Evolutionary conservation across 108 stramenopile species (phyloP), one percentile per base, ranked within the genome.

Genomic region (Cyclotella cryptica): DNA sequence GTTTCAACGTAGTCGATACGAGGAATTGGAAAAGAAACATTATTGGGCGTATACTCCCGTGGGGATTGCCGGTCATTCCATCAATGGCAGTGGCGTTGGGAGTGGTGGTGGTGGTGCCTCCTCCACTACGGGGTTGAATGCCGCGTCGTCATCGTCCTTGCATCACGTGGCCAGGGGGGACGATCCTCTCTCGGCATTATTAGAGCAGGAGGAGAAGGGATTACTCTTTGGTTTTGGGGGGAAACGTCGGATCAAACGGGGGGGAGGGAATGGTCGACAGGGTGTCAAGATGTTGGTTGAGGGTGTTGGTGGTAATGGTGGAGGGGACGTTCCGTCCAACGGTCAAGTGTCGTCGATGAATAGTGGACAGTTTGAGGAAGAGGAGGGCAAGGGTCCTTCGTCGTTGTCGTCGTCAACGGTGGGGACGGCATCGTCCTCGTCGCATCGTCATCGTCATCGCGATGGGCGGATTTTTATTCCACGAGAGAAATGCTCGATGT

Each of bases 401-500:
- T n/a, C n/a, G n/a, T n/a, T n/a, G n/a, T n/a, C n/a, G n/a, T n/a
- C n/a, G n/a, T n/a, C n/a, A n/a, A n/a, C n/a, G n/a, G n/a, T n/a
- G n/a, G n/a, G n/a, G 27, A 12, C 26, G 58, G 24, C 21, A 60
- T 60, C 58, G 1, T 28, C 58, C 24, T 27, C 35, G 46, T 39
- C 51, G 24, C 21, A 60, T 60, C 58, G 1, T 28, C 58, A 1
- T 27, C 35, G 46, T 39, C 51, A 0, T 79, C 74, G 13, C 66
- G 74, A 26, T 84, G 76, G 77, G 60, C 79, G 12, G 83, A 80
- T 24, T 84, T 80, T 55, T 84, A 84, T 42, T 67, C 65, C 19
- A 80, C 69, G 0, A 29, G 71, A n/a, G 83, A 84, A 62, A 79
- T 84, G 29, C 66, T 92, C 12, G 74, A 83, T 58, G 88, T 95